Base-by-base conservation (phyloP, 208 protist species). In the Trypanosoma congolense region DNA sequence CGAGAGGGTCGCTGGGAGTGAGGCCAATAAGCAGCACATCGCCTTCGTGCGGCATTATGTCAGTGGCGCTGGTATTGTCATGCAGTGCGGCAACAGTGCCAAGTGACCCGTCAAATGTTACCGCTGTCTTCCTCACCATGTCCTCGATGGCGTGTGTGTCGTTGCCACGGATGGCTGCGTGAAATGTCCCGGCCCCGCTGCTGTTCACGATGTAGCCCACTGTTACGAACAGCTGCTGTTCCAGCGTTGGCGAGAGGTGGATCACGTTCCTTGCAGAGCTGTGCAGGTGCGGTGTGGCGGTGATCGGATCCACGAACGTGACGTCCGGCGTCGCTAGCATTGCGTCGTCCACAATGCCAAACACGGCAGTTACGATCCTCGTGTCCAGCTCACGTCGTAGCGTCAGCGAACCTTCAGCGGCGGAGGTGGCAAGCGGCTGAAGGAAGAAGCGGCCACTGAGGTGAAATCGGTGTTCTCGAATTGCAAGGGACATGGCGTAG, bases 21-120 rank as follows among this genome's bases (percentile, higher is more conserved):
- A 69, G 29, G 6, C 71, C 71, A 6, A 73, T 22, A 8, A 66
- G 28, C 31, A 73, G 45, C 40, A 54, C 52, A 8, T 45, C 4
- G 4, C 61, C 45, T 4, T 28, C 16, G 0, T 19, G 1, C 9
- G 61, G 52, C 28, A 55, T 6, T 3, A 24, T 9, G 22, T 30
- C 25, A 28, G 41, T 30, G 8, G 52, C 24, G 1, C 19, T 1
- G 1, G 35, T 43, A 25, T 24, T 26, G 21, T n/a, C 29, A 10
- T 9, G 25, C 33, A 67, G 45, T 22, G 55, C 21, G n/a, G 16
- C 16, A 10, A 33, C n/a, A 3, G 61, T 58, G 8, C 0, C 9
- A 41, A 68, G 38, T 24, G 52, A 28, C 16, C 16, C 19, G 29
- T 21, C 61, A 54, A 58, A 58, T 30, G 51, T 58, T 29, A 35